Percentiles rank a stretch among this genome's conserved stretches.
These are phyloP conservation scores for Galerina marginata DNA, from an alignment of 768 basidiomycete species.

Conservation along the genomic window DNA sequence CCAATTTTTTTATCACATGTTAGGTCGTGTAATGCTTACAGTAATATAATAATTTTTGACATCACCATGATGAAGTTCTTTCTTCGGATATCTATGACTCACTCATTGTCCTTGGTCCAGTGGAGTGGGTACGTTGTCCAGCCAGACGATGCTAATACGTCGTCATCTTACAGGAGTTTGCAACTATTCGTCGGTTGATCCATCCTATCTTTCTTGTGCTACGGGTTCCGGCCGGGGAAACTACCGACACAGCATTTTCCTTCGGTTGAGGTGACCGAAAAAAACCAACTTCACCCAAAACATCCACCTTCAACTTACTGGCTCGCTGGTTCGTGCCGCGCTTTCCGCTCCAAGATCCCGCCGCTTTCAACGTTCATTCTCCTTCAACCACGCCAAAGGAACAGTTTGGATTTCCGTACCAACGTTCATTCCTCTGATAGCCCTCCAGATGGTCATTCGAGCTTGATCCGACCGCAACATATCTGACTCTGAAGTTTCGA, in stretches of 20 bases:
- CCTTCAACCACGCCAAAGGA: neutral
- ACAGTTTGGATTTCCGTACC: neutral
- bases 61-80: neutral
- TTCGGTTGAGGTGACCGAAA: neutral
- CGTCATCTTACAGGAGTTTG: neutral
- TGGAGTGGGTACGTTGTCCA: neutral
- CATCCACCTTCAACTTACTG: neutral
- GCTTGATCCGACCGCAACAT: no score
- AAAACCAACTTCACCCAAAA: neutral
- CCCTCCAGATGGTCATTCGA: no score
- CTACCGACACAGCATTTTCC: conserved; percentile 1
- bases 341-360: neutral
- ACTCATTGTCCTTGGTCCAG: neutral
- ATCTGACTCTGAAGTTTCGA: no score
- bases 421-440: neutral
- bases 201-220: neutral
- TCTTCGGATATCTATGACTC: neutral
- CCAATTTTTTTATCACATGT: neutral
- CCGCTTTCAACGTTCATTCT: neutral
- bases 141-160: neutral
- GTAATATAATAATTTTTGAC: conserved; percentile 3
- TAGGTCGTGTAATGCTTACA: conserved; percentile 26
- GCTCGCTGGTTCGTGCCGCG: no score
- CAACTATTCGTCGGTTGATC: neutral
- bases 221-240: conserved; percentile 7